Evolutionary conservation across 2,329 filamentous ascomycete species (phyloP), one percentile per base, ranked within the genome.

Genomic region (Aspergillus pseudotamarii): DNA sequence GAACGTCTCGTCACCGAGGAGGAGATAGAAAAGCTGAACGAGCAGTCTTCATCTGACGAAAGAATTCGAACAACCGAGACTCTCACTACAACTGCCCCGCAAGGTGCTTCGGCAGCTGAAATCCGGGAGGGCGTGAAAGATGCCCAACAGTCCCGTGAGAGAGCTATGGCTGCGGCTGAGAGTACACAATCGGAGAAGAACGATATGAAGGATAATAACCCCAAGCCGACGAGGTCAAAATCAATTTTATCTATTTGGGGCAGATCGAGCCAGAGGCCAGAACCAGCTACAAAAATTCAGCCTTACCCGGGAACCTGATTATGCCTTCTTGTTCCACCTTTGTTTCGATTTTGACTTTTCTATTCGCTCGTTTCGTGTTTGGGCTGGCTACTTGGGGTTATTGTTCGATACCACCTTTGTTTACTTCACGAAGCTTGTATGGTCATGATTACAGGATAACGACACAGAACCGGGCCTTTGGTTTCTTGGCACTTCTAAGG

Each of bases 1-100:
- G 85, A 87, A 66, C 79, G 82, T 16, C 74, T 83, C 19, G 77
- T 82, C 28, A 81, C 79, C 0, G 80, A 82, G 65, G 75, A 78
- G 45, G 81, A 83, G 66, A 77, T 81, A 30, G 69, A 65, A 30
- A 74, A 75, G 64, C 68, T 81, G 59, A 81, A 82, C 32, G 72
- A 74, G 46, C 71, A 79, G 6, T 60, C 67, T 3, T 69, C 71
- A 16, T 75, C 76, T 32, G 76, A 75, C 10, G 71, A 68, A 19
- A 66, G 68, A 38, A 78, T 76, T 23, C 75, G 72, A 36, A 65
- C 71, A 14, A 78, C 75, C 1, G 75, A 78, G 65, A 78, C 76
- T 8, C 64, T 76, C 45, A 78, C 73, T 8, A 82, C 80, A 1
- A 81, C 77, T 0, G 79, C 79, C 4, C 73, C 77, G 19, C 72